phyloP scores from a whole-genome alignment of 2,329 filamentous ascomycete species.

The Thermochaetoides dissita region DNA sequence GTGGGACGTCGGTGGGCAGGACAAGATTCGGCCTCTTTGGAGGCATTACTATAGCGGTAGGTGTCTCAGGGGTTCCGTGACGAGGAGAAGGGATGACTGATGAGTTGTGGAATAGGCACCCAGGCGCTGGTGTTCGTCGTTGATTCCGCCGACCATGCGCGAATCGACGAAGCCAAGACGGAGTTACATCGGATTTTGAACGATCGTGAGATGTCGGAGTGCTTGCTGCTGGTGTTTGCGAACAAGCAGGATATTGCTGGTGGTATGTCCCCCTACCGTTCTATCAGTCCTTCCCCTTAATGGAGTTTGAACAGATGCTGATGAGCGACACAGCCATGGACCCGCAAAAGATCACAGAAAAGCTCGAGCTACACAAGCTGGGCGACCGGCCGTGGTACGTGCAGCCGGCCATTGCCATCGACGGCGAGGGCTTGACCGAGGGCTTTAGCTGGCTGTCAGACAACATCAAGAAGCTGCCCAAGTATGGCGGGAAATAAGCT shows the following conservation, averaged over 20 bases:
- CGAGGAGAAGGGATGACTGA: neutral
- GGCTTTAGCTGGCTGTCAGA: slow-evolving; percentile 73
- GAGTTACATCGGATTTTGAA: slow-evolving; percentile 96
- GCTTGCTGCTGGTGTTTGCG: slow-evolving; percentile 84
- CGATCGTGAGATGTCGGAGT: slow-evolving; percentile 95
- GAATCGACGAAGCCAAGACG: slow-evolving; percentile 84
- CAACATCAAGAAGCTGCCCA: slow-evolving; percentile 55
- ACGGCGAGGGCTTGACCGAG: slow-evolving; percentile 67
- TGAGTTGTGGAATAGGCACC: slow-evolving; percentile 45
- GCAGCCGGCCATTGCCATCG: slow-evolving; percentile 68
- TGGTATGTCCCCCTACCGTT: slow-evolving; percentile 33
- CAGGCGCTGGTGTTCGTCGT: slow-evolving; percentile 98
- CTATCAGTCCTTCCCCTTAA: slow-evolving; percentile 1
- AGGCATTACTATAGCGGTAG: slow-evolving; percentile 85
- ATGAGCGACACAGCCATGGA: slow-evolving; percentile 48
- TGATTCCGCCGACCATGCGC: slow-evolving; percentile 80
- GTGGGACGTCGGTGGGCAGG: slow-evolving; percentile 96
- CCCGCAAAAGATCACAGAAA: slow-evolving; percentile 65
- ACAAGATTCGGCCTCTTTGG: slow-evolving; percentile 96
- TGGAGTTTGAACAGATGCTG: slow-evolving; percentile 1
- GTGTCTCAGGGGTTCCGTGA: slow-evolving; percentile 14
- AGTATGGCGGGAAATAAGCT: slow-evolving; percentile 20
- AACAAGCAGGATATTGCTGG: slow-evolving; percentile 96
- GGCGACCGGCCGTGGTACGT: slow-evolving; percentile 81
- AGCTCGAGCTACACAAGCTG: slow-evolving; percentile 59